A percentile compares a stretch with the other conserved stretches of the same genome.
Conservation (phyloP, 78 protist genomes). For the Emiliania huxleyi region DNA sequence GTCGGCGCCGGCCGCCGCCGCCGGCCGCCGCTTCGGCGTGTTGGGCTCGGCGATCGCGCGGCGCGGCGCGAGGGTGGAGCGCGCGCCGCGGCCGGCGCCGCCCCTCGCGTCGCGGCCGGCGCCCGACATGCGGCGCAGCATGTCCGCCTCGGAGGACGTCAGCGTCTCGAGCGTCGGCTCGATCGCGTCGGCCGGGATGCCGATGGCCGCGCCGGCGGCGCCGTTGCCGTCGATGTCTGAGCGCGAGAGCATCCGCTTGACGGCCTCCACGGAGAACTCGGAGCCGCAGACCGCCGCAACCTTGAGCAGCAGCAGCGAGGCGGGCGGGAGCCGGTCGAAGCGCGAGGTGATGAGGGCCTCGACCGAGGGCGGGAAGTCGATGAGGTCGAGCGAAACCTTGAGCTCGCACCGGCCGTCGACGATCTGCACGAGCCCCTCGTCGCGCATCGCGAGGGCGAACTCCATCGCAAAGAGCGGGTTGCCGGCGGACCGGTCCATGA, state of each 20-base stretch:
- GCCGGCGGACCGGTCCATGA: not conserved
- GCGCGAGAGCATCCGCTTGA: not conserved
- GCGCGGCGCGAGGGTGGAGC: no score
- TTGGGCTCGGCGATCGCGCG: no score
- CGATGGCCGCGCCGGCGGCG: not conserved
- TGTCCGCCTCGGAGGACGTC: not conserved
- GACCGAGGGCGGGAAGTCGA: not conserved
- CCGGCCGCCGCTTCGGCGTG: no score
- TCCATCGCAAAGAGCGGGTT: not conserved
- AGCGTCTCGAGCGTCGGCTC: not conserved
- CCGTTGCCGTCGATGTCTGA: not conserved
- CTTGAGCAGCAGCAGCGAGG: not conserved
- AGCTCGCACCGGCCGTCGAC: not conserved
- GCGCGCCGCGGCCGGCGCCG: no score
- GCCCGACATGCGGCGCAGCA: not conserved
- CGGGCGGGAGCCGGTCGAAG: not conserved
- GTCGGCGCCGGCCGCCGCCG: no score
- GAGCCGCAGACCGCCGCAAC: not conserved
- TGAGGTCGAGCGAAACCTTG: not conserved
- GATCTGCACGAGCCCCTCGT: not conserved
- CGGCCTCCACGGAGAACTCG: not conserved
- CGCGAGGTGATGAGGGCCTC: slow-evolving; percentile 2
- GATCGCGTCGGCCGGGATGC: not conserved
- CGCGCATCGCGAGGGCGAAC: not conserved
- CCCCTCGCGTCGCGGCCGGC: no score